These are phyloP conservation scores for Moniliophthora roreri DNA, from an alignment of 1,284 basidiomycete species.

Conservation along the genomic window DNA sequence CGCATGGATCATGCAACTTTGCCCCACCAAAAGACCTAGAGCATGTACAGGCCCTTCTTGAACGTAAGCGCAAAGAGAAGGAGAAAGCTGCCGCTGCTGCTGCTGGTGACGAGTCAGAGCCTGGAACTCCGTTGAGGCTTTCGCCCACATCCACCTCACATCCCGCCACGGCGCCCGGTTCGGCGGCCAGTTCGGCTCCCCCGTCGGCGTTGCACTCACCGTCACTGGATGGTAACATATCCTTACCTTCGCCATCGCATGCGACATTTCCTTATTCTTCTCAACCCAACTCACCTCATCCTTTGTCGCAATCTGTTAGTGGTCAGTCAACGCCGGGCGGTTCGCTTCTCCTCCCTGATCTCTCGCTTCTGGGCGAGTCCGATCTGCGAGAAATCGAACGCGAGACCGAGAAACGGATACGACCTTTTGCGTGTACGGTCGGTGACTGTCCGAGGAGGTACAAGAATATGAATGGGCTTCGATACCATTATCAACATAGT, in stretches of 20 bases:
- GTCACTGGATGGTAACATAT: neutral
- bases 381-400: slow-evolving; percentile 74
- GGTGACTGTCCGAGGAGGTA: slow-evolving; percentile 93
- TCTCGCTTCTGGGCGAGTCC: slow-evolving; percentile 54
- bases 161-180: slow-evolving; percentile 17
- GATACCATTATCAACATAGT: slow-evolving; percentile 96
- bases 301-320: neutral
- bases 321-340: neutral
- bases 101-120: neutral
- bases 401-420: slow-evolving; percentile 77
- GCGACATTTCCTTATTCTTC: neutral
- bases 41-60: slow-evolving; percentile 66
- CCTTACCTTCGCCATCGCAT: slow-evolving; percentile 4
- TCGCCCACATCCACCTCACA: slow-evolving; percentile 27
- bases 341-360: neutral
- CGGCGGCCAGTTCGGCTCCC: slow-evolving; percentile 4
- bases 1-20: slow-evolving; percentile 92
- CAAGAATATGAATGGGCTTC: slow-evolving; percentile 96
- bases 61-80: slow-evolving; percentile 41
- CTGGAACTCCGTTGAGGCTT: slow-evolving; percentile 26
- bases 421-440: slow-evolving; percentile 88
- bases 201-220: slow-evolving; percentile 11
- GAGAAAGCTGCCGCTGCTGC: slow-evolving; percentile 1
- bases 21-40: slow-evolving; percentile 81
- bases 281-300: slow-evolving; percentile 1